Percentiles rank a stretch among this genome's conserved stretches.
Conservation (phyloP, 805 yeast genomes). For the Grigorovia humatica region DNA sequence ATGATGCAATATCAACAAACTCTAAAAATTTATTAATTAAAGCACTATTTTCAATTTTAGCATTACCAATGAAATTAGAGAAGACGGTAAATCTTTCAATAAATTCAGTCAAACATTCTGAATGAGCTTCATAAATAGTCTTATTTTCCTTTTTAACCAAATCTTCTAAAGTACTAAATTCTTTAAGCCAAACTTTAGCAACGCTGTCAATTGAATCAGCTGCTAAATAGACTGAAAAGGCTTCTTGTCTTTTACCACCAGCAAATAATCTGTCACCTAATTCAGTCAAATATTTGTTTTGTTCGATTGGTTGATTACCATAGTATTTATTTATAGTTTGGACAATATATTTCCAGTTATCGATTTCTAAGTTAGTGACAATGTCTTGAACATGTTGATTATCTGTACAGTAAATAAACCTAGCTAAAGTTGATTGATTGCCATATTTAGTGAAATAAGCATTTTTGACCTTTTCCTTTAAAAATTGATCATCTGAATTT, state of each 20-base stretch:
- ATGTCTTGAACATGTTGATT: conserved; percentile 51
- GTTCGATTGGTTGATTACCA: conserved; percentile 36
- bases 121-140: conserved; percentile 75
- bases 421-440: conserved; percentile 43
- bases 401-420: conserved; percentile 61
- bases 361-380: conserved; percentile 64
- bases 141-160: conserved; percentile 28
- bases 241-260: conserved; percentile 53
- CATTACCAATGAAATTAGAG: conserved; percentile 18
- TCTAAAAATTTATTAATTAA: conserved; percentile 54
- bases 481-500: conserved; percentile 44
- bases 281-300: conserved; percentile 44
- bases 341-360: conserved; percentile 79
- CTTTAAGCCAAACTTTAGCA: conserved; percentile 75
- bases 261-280: conserved; percentile 70
- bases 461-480: conserved; percentile 58
- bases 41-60: conserved; percentile 23
- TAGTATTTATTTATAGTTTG: conserved; percentile 49
- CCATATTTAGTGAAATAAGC: conserved; percentile 58
- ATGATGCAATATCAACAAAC: conserved; percentile 69
- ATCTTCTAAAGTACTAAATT: conserved; percentile 42
- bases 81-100: conserved; percentile 75
- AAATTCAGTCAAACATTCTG: conserved; percentile 68
- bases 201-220: conserved; percentile 76
- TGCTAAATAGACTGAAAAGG: conserved; percentile 66